phyloP scores from a whole-genome alignment of 208 protist genomes.

The Leishmania turanica region DNA sequence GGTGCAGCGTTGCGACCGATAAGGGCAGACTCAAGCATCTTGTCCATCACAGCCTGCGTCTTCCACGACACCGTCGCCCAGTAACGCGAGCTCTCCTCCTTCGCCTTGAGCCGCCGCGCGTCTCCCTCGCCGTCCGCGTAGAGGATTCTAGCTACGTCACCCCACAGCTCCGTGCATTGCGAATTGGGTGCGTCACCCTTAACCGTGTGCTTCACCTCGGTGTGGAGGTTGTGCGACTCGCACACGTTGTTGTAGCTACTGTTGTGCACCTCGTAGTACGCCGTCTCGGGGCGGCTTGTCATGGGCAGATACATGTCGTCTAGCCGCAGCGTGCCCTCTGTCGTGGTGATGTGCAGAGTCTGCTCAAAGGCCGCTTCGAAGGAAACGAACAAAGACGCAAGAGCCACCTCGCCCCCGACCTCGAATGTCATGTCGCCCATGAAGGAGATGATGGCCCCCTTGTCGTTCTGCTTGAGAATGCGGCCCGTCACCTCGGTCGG shows the following conservation, averaged over 20 bases:
- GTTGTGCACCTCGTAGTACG: conserved; percentile 45
- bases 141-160: conserved; percentile 35
- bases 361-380: conserved; percentile 39
- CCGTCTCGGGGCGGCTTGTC: conserved; percentile 15
- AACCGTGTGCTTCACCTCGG: conserved; percentile 23
- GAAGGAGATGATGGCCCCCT: conserved; percentile 46
- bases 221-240: conserved; percentile 13
- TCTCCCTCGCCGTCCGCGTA: conserved; percentile 28
- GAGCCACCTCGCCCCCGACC: conserved; percentile 20
- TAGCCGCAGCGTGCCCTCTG: conserved; percentile 43
- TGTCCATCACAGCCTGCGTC: conserved; percentile 72
- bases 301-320: conserved; percentile 39
- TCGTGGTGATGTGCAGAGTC: conserved; percentile 31
- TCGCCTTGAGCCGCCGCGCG: conserved; percentile 22
- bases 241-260: conserved; percentile 27
- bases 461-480: conserved; percentile 43
- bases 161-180: conserved; percentile 52
- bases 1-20: neutral
- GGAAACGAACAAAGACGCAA: conserved; percentile 35
- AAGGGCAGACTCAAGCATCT: conserved; percentile 55
- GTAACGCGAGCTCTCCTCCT: conserved; percentile 35
- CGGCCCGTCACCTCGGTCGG: conserved; percentile 47
- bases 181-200: conserved; percentile 21
- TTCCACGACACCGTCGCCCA: conserved; percentile 51
- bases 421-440: conserved; percentile 42